Base-by-base conservation (phyloP, 208 protist genomes). In the Acanthamoeba lenticulata region DNA sequence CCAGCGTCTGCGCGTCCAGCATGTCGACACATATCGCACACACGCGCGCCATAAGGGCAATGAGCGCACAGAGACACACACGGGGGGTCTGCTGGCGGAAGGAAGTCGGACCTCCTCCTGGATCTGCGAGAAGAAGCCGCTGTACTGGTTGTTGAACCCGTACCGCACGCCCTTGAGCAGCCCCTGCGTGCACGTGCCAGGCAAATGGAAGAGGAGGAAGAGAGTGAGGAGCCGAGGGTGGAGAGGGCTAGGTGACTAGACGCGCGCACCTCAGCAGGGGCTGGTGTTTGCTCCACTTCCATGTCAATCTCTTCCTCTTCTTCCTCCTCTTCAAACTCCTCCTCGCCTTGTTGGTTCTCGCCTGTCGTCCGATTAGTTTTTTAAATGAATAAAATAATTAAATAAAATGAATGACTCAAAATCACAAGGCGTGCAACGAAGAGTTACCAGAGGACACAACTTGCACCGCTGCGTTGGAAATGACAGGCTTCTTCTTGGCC, bases 141-240 rank as follows among this genome's bases (percentile, higher is more conserved):
- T 92, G 40, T 77, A 77, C 57, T 47, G 38, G 38, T 92, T 55
- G 86, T 92, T 74, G 60, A 92, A 92, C 6, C 86, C 86, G 32
- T 92, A 92, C 7, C 57, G 81, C 2, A 89, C 38, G 29, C 81
- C 81, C 44, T 44, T 65, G 81, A 89, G 81, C 44, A 89, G 4
- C 72, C 47, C 72, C 72, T 81, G 40, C 2, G 57, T 34, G 7
- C 4, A 34, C 21, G 57, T n/a, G 57, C 7, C 13, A 21, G 49
- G 9, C 19, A 57, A 57, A 57, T 7, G 57, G 27, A n/a, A 44
- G 67, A 79, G 34, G 24, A 42, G 67, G 11, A 42, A 79, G 67
- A 42, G 34, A 79, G 67, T 29, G 5, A 5, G 15, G 57, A 7
- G 15, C 5, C 13, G 57, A n/a, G 24, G 57, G 13, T 29, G 24